Evolutionary conservation across 305 asterid species (phyloP).

Genomic region (Andrographis paniculata): DNA sequence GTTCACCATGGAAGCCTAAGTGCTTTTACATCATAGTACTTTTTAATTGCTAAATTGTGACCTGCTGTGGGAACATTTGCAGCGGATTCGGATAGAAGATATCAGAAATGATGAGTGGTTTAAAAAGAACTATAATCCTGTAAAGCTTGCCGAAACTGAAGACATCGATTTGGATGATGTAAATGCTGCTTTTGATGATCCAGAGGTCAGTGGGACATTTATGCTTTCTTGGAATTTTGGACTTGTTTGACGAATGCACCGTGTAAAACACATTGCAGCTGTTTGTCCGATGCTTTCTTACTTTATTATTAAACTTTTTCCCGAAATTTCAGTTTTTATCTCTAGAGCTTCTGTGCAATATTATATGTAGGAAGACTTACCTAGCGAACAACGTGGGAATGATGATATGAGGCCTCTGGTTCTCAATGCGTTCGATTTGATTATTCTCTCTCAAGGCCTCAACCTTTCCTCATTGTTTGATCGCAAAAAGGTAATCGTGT

Average conservation of each 20-base stretch:
- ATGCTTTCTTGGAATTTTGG: conserved; percentile 10
- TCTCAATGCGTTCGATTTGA: conserved; percentile 93
- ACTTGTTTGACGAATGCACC: conserved; percentile 2
- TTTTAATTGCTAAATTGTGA: conserved; percentile 15
- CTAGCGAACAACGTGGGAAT: conserved; percentile 43
- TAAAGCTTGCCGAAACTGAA: conserved; percentile 62
- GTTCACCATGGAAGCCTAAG: conserved; percentile 8
- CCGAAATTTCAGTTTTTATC: conserved; percentile 1
- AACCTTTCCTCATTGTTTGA: conserved; percentile 79
- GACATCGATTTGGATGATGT: conserved; percentile 90
- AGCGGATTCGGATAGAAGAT: conserved; percentile 86
- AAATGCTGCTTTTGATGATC: conserved; percentile 94
- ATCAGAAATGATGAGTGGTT: conserved; percentile 95
- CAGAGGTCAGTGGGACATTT: conserved; percentile 60
- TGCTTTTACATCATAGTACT: background rate
- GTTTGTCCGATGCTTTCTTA: too few relatives aligned
- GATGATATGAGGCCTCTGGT: conserved; percentile 74
- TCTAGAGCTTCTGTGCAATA: conserved; percentile 15
- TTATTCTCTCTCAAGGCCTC: conserved; percentile 90
- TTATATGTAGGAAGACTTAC: conserved; percentile 50
- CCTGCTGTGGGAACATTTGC: conserved; percentile 21
- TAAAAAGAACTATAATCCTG: conserved; percentile 66
- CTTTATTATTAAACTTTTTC: background rate
- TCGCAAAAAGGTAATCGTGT: conserved; percentile 60
- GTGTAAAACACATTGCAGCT: background rate